Percentiles rank a stretch among this genome's conserved stretches.
Evolutionary conservation across 768 basidiomycete species (phyloP).

Genomic region (Amanita brunnescens): DNA sequence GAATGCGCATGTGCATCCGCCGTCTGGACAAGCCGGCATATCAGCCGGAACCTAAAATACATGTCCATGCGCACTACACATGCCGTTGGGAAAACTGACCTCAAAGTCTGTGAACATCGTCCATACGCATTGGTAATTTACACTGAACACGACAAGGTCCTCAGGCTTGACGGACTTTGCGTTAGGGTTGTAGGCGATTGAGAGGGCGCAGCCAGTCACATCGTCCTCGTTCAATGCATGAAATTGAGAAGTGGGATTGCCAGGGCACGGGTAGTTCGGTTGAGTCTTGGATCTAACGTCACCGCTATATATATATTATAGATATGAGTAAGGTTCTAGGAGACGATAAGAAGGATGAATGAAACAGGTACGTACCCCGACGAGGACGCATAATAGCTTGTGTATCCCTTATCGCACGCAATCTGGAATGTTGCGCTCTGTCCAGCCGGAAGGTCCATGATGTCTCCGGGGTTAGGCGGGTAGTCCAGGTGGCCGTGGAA

Average conservation of each 20-base stretch:
- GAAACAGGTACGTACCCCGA: neutral
- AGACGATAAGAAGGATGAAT: neutral
- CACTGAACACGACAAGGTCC: too few species aligned
- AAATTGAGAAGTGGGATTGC: constrained; percentile 19
- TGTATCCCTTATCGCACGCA: constrained; percentile 12
- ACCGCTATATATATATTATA: too few species aligned
- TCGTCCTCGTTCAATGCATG: constrained; percentile 32
- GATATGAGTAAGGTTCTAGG: too few species aligned
- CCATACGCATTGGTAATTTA: too few species aligned
- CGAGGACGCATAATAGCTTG: too few species aligned
- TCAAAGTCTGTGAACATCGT: too few species aligned
- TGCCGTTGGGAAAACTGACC: too few species aligned
- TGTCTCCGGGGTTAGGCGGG: constrained; percentile 32
- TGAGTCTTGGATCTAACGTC: too few species aligned
- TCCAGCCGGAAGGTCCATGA: constrained; percentile 39
- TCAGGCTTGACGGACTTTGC: neutral
- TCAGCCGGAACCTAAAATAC: neutral
- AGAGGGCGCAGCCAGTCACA: constrained; percentile 31
- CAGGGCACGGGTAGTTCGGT: constrained; percentile 26
- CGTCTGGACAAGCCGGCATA: constrained; percentile 32
- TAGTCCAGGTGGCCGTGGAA: constrained; percentile 31
- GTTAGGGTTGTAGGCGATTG: neutral
- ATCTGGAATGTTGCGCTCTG: constrained; percentile 28
- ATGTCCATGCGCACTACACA: too few species aligned
- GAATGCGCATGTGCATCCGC: constrained; percentile 42